Conservation (phyloP, 805 yeast species). For the Candida manassasensis region DNA sequence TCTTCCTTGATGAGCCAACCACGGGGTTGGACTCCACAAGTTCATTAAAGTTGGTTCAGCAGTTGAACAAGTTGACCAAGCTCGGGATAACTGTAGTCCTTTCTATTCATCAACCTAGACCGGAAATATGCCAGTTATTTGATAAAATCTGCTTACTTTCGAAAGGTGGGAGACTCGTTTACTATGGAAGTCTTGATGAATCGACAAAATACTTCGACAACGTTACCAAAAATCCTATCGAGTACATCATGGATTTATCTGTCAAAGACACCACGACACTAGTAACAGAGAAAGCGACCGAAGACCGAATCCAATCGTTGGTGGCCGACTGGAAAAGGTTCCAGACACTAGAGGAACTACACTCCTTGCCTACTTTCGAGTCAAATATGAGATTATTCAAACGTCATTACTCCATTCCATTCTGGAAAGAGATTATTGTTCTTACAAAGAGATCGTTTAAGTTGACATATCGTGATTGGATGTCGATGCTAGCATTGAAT, state of each 20-base stretch:
- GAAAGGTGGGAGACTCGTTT: constrained; percentile 47
- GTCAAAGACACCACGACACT: constrained; percentile 30
- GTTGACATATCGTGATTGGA: constrained; percentile 29
- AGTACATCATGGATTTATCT: constrained; percentile 33
- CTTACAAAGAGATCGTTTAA: constrained; percentile 33
- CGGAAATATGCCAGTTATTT: constrained; percentile 65
- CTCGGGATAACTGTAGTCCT: constrained; percentile 70
- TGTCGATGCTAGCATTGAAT: constrained; percentile 31
- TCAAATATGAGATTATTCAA: constrained; percentile 7
- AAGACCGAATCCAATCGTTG: constrained; percentile 19
- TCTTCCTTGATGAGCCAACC: constrained; percentile 84
- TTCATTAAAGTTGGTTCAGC: constrained; percentile 58
- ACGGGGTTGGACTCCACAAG: constrained; percentile 81
- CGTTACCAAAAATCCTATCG: constrained; percentile 19
- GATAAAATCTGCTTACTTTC: constrained; percentile 67
- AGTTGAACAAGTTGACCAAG: constrained; percentile 47
- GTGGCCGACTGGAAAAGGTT: constrained; percentile 18
- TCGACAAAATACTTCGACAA: constrained; percentile 45
- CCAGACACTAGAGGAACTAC: not conserved
- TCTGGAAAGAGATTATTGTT: constrained; percentile 25
- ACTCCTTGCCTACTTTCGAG: constrained; percentile 1
- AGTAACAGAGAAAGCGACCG: constrained; percentile 18
- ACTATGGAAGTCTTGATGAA: constrained; percentile 42
- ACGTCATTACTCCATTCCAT: constrained; percentile 17
- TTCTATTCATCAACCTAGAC: constrained; percentile 81